Percentiles rank a stretch among this genome's conserved stretches.
phyloP scores from a whole-genome alignment of 805 yeast genomes.

The Candida yuanshanica region DNA sequence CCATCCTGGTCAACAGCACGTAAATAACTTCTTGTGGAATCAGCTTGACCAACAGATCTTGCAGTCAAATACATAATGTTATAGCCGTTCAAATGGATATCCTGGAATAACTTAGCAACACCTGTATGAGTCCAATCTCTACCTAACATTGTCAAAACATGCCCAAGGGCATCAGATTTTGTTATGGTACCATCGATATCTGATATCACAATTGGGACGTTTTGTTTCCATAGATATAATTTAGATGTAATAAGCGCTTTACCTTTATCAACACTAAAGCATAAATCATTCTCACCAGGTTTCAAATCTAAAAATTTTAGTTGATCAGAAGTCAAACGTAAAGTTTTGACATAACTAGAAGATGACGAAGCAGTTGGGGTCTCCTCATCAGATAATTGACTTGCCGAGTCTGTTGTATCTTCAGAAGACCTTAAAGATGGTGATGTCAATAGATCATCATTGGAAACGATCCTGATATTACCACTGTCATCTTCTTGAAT shows the following conservation, averaged over 20 bases:
- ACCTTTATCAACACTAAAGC: conserved; percentile 78
- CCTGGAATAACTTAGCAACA: conserved; percentile 87
- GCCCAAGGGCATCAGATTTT: conserved; percentile 96
- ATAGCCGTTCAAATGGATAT: conserved; percentile 82
- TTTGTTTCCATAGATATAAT: conserved; percentile 76
- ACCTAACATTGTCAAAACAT: conserved; percentile 87
- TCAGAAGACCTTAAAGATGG: conserved; percentile 4
- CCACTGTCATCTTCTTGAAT: conserved; percentile 61
- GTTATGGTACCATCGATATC: conserved; percentile 98
- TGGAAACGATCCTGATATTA: conserved; percentile 50
- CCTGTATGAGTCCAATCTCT: conserved; percentile 98
- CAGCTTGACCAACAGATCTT: conserved; percentile 93
- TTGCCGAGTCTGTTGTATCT: background rate
- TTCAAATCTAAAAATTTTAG: conserved; percentile 65
- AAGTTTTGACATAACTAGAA: conserved; percentile 67
- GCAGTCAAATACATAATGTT: conserved; percentile 92
- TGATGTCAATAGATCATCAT: conserved; percentile 19
- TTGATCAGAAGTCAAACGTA: conserved; percentile 89
- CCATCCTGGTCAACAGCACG: conserved; percentile 75
- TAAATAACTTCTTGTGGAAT: conserved; percentile 79
- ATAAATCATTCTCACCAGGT: conserved; percentile 72
- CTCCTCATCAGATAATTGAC: background rate
- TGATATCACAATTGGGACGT: conserved; percentile 87
- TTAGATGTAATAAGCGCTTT: conserved; percentile 70
- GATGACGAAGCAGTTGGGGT: conserved; percentile 11